A percentile compares a stretch with the other conserved stretches of the same genome.
These are phyloP conservation scores for Salicornia ramosissima DNA, from an alignment of 148 eudicot species.

Conservation along the genomic window DNA sequence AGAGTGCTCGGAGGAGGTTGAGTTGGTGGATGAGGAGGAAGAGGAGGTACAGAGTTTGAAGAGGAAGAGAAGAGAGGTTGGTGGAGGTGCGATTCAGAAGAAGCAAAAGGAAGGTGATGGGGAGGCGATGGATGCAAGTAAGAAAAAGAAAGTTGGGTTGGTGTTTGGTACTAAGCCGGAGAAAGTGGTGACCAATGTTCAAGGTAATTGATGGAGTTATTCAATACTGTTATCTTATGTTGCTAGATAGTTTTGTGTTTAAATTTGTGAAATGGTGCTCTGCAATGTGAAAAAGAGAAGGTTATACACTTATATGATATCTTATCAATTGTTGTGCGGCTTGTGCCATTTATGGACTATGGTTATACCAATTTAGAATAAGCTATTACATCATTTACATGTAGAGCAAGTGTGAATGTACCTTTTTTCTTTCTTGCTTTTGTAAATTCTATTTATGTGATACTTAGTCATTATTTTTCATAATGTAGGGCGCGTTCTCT, in stretches of 20 bases:
- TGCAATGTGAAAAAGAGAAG: background rate
- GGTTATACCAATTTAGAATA: background rate
- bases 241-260: slow-evolving; percentile 4
- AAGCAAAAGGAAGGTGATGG: slow-evolving; percentile 33
- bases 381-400: too few species aligned
- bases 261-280: background rate
- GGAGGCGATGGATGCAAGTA: slow-evolving; percentile 26
- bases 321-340: background rate
- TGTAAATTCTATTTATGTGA: too few species aligned
- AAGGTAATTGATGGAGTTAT: slow-evolving; percentile 37
- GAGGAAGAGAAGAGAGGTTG: slow-evolving; percentile 19
- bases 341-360: background rate
- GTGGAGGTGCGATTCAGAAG: slow-evolving; percentile 5
- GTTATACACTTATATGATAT: background rate
- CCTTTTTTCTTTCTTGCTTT: too few species aligned
- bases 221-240: background rate
- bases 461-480: too few species aligned
- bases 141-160: slow-evolving; percentile 47
- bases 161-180: slow-evolving; percentile 29
- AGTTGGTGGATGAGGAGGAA: slow-evolving; percentile 48
- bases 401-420: too few species aligned
- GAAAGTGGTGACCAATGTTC: slow-evolving; percentile 26
- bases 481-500: too few species aligned
- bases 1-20: slow-evolving; percentile 50
- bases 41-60: background rate